Percentiles rank a stretch among this genome's conserved stretches.
Conservation (phyloP, 208 protist genomes). For the Acanthamoeba divionensis region DNA sequence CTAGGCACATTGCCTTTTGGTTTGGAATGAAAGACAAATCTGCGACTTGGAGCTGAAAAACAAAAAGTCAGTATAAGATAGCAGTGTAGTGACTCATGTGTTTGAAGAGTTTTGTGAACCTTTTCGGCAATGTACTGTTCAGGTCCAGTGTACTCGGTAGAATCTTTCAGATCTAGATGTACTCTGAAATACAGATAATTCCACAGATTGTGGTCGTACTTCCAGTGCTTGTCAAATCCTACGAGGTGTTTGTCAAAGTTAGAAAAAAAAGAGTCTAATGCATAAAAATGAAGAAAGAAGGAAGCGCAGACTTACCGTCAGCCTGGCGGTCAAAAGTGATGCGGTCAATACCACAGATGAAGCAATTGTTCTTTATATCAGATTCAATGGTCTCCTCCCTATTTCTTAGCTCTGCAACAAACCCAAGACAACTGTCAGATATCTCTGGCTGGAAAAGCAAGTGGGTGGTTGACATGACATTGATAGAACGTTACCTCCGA, state of each 20-base stretch:
- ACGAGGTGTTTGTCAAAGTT: not conserved
- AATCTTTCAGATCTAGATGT: conserved; percentile 67
- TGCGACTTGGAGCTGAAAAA: not conserved
- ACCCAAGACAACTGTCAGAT: too few species aligned
- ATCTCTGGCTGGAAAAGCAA: not conserved
- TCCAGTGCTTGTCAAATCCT: conserved; percentile 86
- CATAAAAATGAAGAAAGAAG: not conserved
- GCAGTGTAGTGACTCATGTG: not conserved
- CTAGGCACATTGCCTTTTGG: conserved; percentile 45
- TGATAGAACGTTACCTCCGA: conserved; percentile 69
- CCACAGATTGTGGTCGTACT: conserved; percentile 93
- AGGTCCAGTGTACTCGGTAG: conserved; percentile 78
- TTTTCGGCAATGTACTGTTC: conserved; percentile 74
- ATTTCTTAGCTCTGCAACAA: not conserved
- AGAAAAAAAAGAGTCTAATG: not conserved
- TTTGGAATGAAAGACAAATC: conserved; percentile 58
- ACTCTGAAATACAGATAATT: conserved; percentile 89
- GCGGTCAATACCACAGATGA: conserved; percentile 88
- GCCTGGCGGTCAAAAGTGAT: conserved; percentile 81
- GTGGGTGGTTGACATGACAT: not conserved
- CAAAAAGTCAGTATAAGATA: not conserved
- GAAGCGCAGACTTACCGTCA: not conserved
- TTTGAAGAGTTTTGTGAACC: too few species aligned
- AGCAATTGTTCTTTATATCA: conserved; percentile 88
- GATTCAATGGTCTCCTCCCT: not conserved